phyloP scores from a whole-genome alignment of 2,329 filamentous ascomycete species.

The Diaporthe citriasiana region DNA sequence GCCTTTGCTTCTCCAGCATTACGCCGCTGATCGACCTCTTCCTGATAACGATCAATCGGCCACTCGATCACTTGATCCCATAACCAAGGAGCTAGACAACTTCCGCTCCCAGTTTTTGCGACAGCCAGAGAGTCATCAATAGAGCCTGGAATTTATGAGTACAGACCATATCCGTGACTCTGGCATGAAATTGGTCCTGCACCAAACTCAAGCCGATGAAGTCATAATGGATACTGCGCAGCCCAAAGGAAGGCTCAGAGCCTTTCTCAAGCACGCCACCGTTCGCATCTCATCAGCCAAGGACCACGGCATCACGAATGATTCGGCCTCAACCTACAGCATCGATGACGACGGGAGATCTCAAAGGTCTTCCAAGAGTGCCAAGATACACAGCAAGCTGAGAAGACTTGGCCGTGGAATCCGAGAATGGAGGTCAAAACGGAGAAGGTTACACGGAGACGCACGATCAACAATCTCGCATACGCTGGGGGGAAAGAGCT shows the following conservation, averaged over 20 bases:
- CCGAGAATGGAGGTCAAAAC: constrained; percentile 29
- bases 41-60: not conserved
- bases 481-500: not conserved
- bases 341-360: constrained; percentile 4
- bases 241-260: constrained; percentile 14
- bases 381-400: constrained; percentile 28
- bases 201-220: constrained; percentile 8
- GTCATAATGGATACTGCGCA: constrained; percentile 30
- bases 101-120: not conserved
- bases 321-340: not conserved
- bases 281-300: not conserved
- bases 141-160: not conserved
- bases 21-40: constrained; percentile 24
- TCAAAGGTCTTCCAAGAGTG: not conserved
- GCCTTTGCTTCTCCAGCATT: constrained; percentile 24
- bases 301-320: not conserved
- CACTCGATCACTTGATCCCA: not conserved
- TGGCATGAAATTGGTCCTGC: not conserved
- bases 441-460: constrained; percentile 16
- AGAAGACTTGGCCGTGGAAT: constrained; percentile 29
- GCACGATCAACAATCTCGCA: not conserved
- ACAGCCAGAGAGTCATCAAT: not conserved
- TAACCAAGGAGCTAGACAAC: not conserved
- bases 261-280: constrained; percentile 29
- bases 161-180: not conserved